Percentiles rank a stretch among this genome's conserved stretches.
phyloP scores from a whole-genome alignment of 176 grass and related monocot genomes.

The Neostapfia colusana region DNA sequence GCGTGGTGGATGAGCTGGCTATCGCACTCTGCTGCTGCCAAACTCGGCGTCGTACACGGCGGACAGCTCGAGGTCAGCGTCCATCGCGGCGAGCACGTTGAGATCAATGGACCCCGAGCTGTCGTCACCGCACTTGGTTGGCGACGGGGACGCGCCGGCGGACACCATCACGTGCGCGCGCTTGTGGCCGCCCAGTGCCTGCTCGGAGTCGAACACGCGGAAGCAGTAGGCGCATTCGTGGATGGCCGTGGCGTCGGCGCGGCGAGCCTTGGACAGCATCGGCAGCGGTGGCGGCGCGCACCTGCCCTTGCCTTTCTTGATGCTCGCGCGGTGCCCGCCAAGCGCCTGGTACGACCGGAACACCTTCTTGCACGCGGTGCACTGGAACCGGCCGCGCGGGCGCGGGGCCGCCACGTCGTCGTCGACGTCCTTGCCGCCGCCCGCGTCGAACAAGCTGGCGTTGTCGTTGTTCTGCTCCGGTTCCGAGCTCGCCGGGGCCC shows the following conservation, averaged over 20 bases:
- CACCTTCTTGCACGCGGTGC: slow-evolving; percentile 69
- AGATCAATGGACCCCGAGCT: slow-evolving; percentile 69
- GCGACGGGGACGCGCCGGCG: neutral
- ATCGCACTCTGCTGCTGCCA: slow-evolving; percentile 21
- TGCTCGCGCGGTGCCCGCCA: slow-evolving; percentile 78
- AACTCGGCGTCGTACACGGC: slow-evolving; percentile 79
- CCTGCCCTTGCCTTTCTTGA: slow-evolving; percentile 69
- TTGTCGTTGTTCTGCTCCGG: slow-evolving; percentile 36
- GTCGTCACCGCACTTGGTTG: slow-evolving; percentile 40
- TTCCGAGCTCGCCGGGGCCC: slow-evolving; percentile 30
- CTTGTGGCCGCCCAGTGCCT: slow-evolving; percentile 94
- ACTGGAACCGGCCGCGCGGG: slow-evolving; percentile 54
- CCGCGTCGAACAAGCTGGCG: neutral
- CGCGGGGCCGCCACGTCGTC: neutral
- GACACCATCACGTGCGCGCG: slow-evolving; percentile 52
- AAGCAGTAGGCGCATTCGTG: slow-evolving; percentile 87
- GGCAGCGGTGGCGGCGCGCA: slow-evolving; percentile 34
- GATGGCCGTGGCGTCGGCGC: neutral
- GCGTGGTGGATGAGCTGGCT: neutral
- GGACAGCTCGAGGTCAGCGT: slow-evolving; percentile 89
- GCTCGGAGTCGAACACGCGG: slow-evolving; percentile 76
- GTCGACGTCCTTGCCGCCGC: neutral
- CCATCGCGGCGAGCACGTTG: slow-evolving; percentile 66
- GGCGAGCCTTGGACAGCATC: neutral
- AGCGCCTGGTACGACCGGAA: slow-evolving; percentile 86